Evolutionary conservation across 176 grass and related monocot genomes (phyloP).

Genomic region (Triticum turgidum): DNA sequence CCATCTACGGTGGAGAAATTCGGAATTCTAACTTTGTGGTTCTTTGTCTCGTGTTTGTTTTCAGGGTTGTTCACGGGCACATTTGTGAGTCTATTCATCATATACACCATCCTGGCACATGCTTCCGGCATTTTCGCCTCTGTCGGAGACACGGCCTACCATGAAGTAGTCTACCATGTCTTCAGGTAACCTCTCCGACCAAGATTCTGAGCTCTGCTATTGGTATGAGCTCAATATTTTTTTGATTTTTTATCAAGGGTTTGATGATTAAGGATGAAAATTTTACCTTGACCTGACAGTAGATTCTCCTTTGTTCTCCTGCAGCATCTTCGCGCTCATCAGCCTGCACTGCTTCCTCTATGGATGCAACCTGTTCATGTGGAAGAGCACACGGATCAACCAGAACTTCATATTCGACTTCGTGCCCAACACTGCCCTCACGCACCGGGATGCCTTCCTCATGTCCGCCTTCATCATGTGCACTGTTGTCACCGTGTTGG

Average conservation of each 20-base stretch:
- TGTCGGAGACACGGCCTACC: slow-evolving; percentile 49
- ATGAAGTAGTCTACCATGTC: slow-evolving; percentile 82
- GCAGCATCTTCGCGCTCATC: slow-evolving; percentile 89
- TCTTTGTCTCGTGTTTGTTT: background rate
- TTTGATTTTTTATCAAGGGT: no score
- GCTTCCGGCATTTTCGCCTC: slow-evolving; percentile 81
- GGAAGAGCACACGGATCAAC: slow-evolving; percentile 85
- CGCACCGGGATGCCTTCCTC: slow-evolving; percentile 81
- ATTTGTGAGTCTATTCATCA: slow-evolving; percentile 73
- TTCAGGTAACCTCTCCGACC: slow-evolving; percentile 60
- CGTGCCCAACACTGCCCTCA: slow-evolving; percentile 58
- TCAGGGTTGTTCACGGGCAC: slow-evolving; percentile 90
- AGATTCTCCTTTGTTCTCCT: background rate
- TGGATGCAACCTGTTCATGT: slow-evolving; percentile 86
- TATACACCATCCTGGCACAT: slow-evolving; percentile 81
- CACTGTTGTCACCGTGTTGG: slow-evolving; percentile 53
- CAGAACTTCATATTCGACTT: slow-evolving; percentile 93
- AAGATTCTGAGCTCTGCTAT: background rate
- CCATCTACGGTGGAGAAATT: background rate
- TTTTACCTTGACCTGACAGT: background rate
- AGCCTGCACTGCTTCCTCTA: slow-evolving; percentile 90
- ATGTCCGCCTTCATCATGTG: slow-evolving; percentile 83
- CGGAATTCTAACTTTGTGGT: background rate
- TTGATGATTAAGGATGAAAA: no score
- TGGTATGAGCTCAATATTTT: background rate